These are phyloP conservation scores for Lanmaoa pseudosensibilis DNA, from an alignment of 768 basidiomycete genomes.

Conservation along the genomic window DNA sequence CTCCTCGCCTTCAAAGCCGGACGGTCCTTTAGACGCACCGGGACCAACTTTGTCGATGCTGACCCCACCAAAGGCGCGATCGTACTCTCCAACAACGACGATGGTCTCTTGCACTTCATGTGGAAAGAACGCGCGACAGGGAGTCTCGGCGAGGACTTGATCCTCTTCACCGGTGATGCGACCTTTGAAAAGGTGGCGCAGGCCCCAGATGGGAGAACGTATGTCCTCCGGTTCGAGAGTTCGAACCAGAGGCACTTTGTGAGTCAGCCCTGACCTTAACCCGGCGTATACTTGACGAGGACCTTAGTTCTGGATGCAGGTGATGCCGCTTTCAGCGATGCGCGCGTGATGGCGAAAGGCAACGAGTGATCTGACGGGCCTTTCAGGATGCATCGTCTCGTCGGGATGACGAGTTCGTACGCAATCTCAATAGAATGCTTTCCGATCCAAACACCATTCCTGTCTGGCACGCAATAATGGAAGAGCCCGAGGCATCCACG, in stretches of 20 bases:
- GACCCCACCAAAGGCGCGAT: constrained; percentile 72
- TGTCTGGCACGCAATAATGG: constrained; percentile 50
- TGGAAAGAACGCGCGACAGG: constrained; percentile 76
- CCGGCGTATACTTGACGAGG: background rate
- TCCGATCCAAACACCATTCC: constrained; percentile 63
- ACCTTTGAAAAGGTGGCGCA: constrained; percentile 73
- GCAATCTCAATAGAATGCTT: constrained; percentile 70
- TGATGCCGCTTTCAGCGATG: constrained; percentile 28
- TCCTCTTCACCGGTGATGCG: constrained; percentile 86
- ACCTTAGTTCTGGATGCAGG: constrained; percentile 87
- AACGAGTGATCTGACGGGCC: background rate
- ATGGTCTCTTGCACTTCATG: constrained; percentile 73
- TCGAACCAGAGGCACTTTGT: constrained; percentile 91
- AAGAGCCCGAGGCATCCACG: constrained; percentile 47
- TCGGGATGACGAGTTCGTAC: constrained; percentile 71
- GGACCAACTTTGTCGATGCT: constrained; percentile 68
- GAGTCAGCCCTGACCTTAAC: constrained; percentile 30
- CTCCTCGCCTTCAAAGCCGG: constrained; percentile 66
- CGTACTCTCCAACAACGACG: constrained; percentile 65
- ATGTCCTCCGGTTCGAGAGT: constrained; percentile 89
- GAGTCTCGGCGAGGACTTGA: constrained; percentile 72
- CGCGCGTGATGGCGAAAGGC: background rate
- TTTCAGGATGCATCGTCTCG: constrained; percentile 62
- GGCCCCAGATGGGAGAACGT: constrained; percentile 65
- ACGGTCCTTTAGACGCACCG: constrained; percentile 66